A percentile compares a stretch with the other conserved stretches of the same genome.
Evolutionary conservation across 768 basidiomycete genomes (phyloP).

Genomic region (Amanita inopinata): DNA sequence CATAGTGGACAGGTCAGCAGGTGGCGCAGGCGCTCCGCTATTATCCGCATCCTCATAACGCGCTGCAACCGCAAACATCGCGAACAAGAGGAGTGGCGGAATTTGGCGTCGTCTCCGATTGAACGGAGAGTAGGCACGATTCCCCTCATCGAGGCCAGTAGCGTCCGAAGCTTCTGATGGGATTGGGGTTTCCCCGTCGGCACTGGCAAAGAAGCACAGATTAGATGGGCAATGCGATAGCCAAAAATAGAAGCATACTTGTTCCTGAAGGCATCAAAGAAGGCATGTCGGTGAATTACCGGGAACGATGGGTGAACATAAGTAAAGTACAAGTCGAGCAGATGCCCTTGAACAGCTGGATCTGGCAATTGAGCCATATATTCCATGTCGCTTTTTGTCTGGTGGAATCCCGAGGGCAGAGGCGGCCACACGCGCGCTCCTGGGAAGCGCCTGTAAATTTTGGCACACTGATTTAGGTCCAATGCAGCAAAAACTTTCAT

Average conservation of each 20-base stretch:
- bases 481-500: conserved; percentile 18
- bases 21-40: conserved; percentile 20
- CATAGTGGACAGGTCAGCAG: conserved; percentile 48
- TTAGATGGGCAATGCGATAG: background rate
- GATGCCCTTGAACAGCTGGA: conserved; percentile 47
- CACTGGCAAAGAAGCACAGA: background rate
- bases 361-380: conserved; percentile 43
- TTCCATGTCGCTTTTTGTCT: conserved; percentile 26
- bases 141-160: background rate
- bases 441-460: conserved; percentile 59
- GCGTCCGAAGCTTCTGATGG: conserved; percentile 15
- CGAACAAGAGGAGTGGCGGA: conserved; percentile 60
- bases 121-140: conserved; percentile 20
- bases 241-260: conserved; percentile 19
- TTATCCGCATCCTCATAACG: conserved; percentile 39
- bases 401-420: conserved; percentile 24
- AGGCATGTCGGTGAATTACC: conserved; percentile 60
- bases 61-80: conserved; percentile 79
- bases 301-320: conserved; percentile 78
- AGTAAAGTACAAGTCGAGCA: conserved; percentile 71
- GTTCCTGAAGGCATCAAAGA: conserved; percentile 47
- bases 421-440: conserved; percentile 87
- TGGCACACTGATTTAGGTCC: conserved; percentile 6
- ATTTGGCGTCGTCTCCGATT: conserved; percentile 35
- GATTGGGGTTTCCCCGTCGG: conserved; percentile 7